A percentile compares a stretch with the other conserved stretches of the same genome.
Evolutionary conservation across 768 basidiomycete species (phyloP).

Genomic region (Imleria badia): DNA sequence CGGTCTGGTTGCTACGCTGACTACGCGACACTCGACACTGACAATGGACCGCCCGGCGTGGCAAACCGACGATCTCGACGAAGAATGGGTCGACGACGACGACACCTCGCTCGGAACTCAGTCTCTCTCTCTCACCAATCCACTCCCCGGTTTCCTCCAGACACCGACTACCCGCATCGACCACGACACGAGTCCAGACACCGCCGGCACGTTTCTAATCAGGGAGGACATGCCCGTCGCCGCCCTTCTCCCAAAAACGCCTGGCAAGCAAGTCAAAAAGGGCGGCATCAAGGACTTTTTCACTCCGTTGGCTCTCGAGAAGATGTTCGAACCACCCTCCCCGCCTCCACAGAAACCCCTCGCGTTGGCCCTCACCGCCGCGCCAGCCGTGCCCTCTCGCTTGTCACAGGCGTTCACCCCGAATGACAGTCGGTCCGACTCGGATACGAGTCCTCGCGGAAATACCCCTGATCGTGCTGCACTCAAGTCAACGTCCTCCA

Average conservation of each 20-base stretch:
- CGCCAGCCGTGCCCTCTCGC: conserved; percentile 36
- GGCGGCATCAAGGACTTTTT: conserved; percentile 79
- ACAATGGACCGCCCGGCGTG: conserved; percentile 54
- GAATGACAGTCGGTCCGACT: conserved; percentile 28
- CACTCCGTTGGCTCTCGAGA: conserved; percentile 81
- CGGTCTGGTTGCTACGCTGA: too few relatives aligned
- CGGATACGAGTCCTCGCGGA: conserved; percentile 14
- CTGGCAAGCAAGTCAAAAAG: conserved; percentile 55
- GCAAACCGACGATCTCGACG: conserved; percentile 88
- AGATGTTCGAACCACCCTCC: conserved; percentile 93
- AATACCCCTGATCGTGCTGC: conserved; percentile 9
- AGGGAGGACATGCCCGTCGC: conserved; percentile 61
- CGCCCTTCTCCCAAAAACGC: conserved; percentile 64
- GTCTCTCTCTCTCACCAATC: conserved; percentile 60
- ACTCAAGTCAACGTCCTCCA: conserved; percentile 7
- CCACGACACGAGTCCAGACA: conserved; percentile 27
- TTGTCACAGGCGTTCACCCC: conserved; percentile 38
- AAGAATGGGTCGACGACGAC: conserved; percentile 82
- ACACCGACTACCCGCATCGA: conserved; percentile 41
- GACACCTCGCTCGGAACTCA: conserved; percentile 42
- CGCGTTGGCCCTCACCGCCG: conserved; percentile 24
- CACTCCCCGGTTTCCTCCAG: conserved; percentile 48
- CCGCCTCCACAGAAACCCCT: conserved; percentile 48
- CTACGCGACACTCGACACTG: too few relatives aligned
- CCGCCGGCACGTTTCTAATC: conserved; percentile 73